A percentile compares a stretch with the other conserved stretches of the same genome.
These are phyloP conservation scores for Acacia crassicarpa DNA, from an alignment of 306 rosid species.

Conservation along the genomic window DNA sequence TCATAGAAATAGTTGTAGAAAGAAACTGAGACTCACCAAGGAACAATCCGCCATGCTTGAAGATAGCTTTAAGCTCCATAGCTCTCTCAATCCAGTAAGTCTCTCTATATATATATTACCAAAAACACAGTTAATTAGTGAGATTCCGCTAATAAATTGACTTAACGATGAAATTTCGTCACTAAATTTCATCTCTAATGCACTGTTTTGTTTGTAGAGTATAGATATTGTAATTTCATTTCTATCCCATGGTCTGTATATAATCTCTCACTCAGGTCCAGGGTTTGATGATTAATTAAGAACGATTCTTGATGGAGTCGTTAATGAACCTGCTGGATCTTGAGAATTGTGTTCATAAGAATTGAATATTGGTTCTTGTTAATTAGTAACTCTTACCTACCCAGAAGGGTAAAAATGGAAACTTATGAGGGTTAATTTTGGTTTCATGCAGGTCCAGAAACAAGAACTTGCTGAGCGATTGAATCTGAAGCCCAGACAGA, in stretches of 20 bases:
- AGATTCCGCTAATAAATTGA: too few relatives aligned
- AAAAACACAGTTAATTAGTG: too few relatives aligned
- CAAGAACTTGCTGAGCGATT: slow-evolving; percentile 8
- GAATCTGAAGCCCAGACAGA: slow-evolving; percentile 4
- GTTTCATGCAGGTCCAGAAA: slow-evolving; percentile 14
- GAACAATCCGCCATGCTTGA: slow-evolving; percentile 73
- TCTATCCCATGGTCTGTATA: background rate
- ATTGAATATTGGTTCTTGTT: background rate
- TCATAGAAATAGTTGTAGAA: slow-evolving; percentile 27
- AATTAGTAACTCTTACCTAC: background rate
- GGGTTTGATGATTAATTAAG: background rate
- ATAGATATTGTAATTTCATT: background rate
- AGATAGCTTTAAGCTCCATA: slow-evolving; percentile 66
- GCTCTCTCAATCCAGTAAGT: slow-evolving; percentile 37
- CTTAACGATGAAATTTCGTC: too few relatives aligned
- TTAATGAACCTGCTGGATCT: background rate
- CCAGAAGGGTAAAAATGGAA: background rate
- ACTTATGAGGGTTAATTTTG: background rate
- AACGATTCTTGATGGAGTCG: background rate
- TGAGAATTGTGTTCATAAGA: background rate
- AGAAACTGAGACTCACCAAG: slow-evolving; percentile 72
- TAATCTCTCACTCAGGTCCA: background rate
- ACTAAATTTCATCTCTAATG: too few relatives aligned
- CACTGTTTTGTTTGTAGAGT: too few relatives aligned
- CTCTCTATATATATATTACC: background rate